Conservation (phyloP, 352 stramenopile species). For the Thraustotheca clavata region DNA sequence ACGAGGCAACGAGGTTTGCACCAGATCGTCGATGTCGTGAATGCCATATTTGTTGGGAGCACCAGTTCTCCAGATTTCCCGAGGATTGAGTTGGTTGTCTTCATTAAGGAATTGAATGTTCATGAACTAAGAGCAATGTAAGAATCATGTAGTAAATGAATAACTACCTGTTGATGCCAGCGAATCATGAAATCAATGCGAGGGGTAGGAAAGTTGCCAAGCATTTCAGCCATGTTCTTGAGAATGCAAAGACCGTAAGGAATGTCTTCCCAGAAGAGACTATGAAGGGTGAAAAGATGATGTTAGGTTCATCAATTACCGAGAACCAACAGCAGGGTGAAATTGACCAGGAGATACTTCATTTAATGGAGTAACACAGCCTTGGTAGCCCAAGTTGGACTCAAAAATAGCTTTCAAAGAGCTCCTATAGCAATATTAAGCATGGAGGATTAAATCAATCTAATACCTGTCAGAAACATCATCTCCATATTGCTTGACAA, state of each 20-base stretch:
- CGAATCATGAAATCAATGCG: constrained; percentile 92
- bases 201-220: constrained; percentile 88
- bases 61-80: constrained; percentile 81
- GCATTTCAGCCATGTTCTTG: constrained; percentile 90
- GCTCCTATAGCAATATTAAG: constrained; percentile 1
- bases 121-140: constrained; percentile 49
- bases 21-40: constrained; percentile 83
- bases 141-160: neutral
- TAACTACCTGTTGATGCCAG: constrained; percentile 76
- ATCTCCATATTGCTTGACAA: constrained; percentile 89
- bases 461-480: constrained; percentile 64
- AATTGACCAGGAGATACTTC: constrained; percentile 68
- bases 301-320: constrained; percentile 1
- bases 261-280: constrained; percentile 90
- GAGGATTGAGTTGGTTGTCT: constrained; percentile 84
- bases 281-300: neutral
- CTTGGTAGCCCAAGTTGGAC: constrained; percentile 86
- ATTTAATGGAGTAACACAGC: constrained; percentile 81
- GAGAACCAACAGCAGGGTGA: constrained; percentile 74
- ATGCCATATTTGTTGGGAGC: constrained; percentile 87
- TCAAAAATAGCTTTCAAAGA: constrained; percentile 83
- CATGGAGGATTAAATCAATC: neutral
- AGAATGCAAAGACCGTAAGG: constrained; percentile 89
- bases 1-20: constrained; percentile 81
- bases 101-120: constrained; percentile 74